Evolutionary conservation across 805 yeast genomes (phyloP), one percentile per base, ranked within the genome.

Genomic region (Suhomyces sp.): DNA sequence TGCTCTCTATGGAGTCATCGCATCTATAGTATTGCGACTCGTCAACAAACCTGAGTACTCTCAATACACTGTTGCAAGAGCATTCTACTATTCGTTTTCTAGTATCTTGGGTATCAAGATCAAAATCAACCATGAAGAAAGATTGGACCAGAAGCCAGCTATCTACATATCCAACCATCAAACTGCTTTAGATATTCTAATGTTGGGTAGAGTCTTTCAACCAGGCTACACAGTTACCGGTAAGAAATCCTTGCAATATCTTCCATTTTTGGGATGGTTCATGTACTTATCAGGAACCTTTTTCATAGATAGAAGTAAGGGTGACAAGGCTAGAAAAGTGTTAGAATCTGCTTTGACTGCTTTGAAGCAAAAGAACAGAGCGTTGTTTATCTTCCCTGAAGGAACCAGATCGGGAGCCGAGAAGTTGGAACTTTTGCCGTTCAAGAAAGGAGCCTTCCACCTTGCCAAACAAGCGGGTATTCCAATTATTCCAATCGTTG

Each of bases 361-460:
- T 24, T 77, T 94, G 68, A 85, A 84, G 65, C 64, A 68, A 4
- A 76, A 84, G 47, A 83, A 84, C 64, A 85, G 92, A 61, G 89
- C 87, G 13, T 78, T 94, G 23, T 94, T 86, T 80, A 84, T 94
- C 73, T 94, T 92, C 78, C 97, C 98, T 24, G 99, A 94, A 71
- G 99, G 99, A 26, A 94, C 99, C 2, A 83, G 99, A 70, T 90
- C 97, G 0, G 88, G 86, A 58, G 72, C 87, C 9, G 71, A 81
- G 23, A 78, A 78, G 35, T 86, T 96, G 48, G 83, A 78, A 3
- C 72, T 94, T 67, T 78, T 90, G 48, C 96, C 96, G 0, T 90
- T 94, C 74, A 94, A 94, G 71, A 94, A 94, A 68, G 99, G 99
- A 51, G 97, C 98, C 0, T 94, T 94, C 84, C 97, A 94, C 71